Conservation (phyloP, 176 grass and related monocot species). For the Alopecurus myosuroides region DNA sequence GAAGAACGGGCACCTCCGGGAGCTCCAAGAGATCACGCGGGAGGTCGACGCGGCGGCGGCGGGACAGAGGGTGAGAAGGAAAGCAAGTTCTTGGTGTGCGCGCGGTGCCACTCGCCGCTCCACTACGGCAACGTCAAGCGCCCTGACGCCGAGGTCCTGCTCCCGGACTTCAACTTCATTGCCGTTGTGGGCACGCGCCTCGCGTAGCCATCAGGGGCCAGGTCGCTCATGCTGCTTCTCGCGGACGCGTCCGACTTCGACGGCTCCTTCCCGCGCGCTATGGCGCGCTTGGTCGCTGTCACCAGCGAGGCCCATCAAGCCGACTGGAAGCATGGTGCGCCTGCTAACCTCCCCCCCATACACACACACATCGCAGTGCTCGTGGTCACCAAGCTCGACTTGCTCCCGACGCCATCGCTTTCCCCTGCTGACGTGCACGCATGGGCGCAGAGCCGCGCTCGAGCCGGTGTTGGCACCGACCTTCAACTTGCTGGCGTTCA, state of each 20-base stretch:
- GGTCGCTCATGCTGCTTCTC: constrained; percentile 77
- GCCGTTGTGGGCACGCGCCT: constrained; percentile 52
- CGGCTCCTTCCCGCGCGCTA: constrained; percentile 70
- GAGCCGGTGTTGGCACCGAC: constrained; percentile 39
- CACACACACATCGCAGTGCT: constrained; percentile 58
- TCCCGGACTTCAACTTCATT: constrained; percentile 79
- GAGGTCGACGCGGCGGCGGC: not conserved
- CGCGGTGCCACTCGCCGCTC: constrained; percentile 72
- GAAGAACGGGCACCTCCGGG: constrained; percentile 33
- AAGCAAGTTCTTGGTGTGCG: constrained; percentile 50
- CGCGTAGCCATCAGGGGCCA: constrained; percentile 59
- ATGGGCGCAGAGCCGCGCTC: constrained; percentile 55
- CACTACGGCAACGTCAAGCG: constrained; percentile 75
- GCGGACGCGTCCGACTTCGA: constrained; percentile 76
- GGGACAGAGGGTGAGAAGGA: not conserved
- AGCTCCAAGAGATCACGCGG: not conserved
- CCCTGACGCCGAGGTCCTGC: constrained; percentile 56
- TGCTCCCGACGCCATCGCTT: constrained; percentile 56
- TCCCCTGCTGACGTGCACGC: constrained; percentile 51
- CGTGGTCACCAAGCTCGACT: constrained; percentile 72
- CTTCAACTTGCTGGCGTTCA: constrained; percentile 53
- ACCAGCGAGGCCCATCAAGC: constrained; percentile 27
- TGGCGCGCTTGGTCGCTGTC: constrained; percentile 55
- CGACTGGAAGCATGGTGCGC: constrained; percentile 45
- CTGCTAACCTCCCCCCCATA: constrained; percentile 59